Evolutionary conservation across 345 rosid genomes (phyloP), one percentile per base, ranked within the genome.

Genomic region (Pistacia vera): DNA sequence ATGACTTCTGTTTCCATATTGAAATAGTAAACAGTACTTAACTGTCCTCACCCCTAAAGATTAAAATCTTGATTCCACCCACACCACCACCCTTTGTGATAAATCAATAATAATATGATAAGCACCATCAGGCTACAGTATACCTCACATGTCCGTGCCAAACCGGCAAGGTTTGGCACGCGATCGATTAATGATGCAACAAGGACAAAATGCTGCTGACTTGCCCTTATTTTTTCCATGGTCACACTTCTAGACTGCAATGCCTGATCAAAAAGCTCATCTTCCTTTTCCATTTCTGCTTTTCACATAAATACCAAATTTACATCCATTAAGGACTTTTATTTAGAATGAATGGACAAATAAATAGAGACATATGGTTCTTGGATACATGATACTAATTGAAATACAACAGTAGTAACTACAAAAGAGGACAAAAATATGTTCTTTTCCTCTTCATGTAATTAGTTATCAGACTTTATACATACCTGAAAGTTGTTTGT

Each of bases 91-190:
- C 13, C 35, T 14, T 36, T 11, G 30, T 55, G 66, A 11, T 18
- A 70, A 64, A 68, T 22, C 41, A 64, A 62, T 54, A 33, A 54
- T 20, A 52, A 63, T 20, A 62, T 33, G 20, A 69, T 57, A 41
- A 70, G 70, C 48, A 58, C 46, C 63, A 46, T 46, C 51, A 6
- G 51, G 11, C 51, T 25, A 52, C 10, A 58, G 56, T 84, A 76
- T 74, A 93, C 99, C 96, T 95, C 97, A 83, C 99, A 90, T 22
- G 99, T 92, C 76, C 97, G 90, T 74, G 98, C 96, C 86, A 95
- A 86, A 64, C 99, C 98, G 63, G 98, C 98, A 82, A 95, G 94
- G 81, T 95, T 95, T 64, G 99, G 99, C 70, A 93, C 89, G 52
- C 99, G 94, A 81, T 95, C 97, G 77, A 93, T 83, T 52, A 95